Conservation (phyloP, 306 rosid species). For the Cicer pinnatifidum region DNA sequence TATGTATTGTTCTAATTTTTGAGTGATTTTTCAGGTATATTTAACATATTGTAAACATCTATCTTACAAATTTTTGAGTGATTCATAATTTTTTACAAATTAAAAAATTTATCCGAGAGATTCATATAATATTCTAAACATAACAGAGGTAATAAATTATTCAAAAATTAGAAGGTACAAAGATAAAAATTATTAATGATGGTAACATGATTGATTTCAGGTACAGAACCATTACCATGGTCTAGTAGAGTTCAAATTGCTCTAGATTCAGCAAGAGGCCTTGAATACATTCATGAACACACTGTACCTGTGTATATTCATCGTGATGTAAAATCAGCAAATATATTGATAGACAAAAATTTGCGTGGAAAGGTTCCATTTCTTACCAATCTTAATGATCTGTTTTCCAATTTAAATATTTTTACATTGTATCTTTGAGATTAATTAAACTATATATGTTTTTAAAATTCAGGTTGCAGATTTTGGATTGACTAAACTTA, state of each 20-base stretch:
- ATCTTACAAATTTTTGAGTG: too few relatives aligned
- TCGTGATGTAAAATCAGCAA: conserved; percentile 88
- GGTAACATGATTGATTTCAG: conserved; percentile 51
- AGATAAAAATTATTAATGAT: neutral
- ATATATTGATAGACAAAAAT: conserved; percentile 78
- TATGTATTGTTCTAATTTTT: too few relatives aligned
- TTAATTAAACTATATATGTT: neutral
- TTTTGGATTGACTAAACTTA: conserved; percentile 82
- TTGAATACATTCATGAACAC: conserved; percentile 89
- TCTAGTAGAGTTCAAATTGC: conserved; percentile 80
- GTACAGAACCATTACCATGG: conserved; percentile 71
- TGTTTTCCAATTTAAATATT: neutral
- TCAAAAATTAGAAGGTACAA: too few relatives aligned
- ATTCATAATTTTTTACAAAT: too few relatives aligned
- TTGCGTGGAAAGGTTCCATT: conserved; percentile 70
- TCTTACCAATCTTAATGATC: neutral
- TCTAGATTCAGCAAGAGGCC: conserved; percentile 91
- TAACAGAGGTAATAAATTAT: too few relatives aligned
- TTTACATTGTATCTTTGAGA: conserved; percentile 20
- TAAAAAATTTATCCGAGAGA: too few relatives aligned
- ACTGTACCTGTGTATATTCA: conserved; percentile 94
- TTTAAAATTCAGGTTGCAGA: conserved; percentile 74
- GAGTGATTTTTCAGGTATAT: too few relatives aligned
- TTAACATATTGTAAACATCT: too few relatives aligned
- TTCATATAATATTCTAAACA: too few relatives aligned